These are phyloP conservation scores for Coemansia sp. DNA, from an alignment of 192 early-diverging fungal genomes.

Conservation along the genomic window DNA sequence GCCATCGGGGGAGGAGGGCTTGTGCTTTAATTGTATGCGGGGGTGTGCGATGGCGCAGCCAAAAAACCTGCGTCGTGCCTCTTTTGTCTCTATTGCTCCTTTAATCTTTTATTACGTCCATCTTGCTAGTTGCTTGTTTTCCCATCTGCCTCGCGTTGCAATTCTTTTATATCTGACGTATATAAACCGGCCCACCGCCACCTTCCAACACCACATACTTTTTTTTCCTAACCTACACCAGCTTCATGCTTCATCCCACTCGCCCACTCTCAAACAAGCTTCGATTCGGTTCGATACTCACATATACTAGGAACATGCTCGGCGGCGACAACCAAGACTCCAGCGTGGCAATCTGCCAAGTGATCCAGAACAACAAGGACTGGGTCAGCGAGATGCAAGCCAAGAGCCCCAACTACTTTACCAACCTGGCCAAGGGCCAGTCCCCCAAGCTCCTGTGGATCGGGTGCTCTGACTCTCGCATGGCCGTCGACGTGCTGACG, in stretches of 20 bases:
- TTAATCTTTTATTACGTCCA: neutral
- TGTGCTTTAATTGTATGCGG: neutral
- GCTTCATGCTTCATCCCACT: constrained; percentile 27
- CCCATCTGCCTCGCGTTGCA: neutral
- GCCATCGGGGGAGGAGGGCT: neutral
- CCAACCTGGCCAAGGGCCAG: constrained; percentile 69
- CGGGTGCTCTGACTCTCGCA: constrained; percentile 89
- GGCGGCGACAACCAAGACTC: constrained; percentile 6
- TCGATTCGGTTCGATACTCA: constrained; percentile 26
- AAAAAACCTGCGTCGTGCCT: neutral
- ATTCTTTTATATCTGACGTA: neutral
- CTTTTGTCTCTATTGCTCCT: neutral
- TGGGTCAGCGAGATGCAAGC: constrained; percentile 61
- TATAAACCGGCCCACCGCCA: constrained; percentile 10
- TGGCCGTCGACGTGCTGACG: constrained; percentile 77
- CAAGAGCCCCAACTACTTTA: constrained; percentile 71
- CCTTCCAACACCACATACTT: neutral
- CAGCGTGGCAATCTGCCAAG: constrained; percentile 15
- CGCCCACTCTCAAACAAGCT: constrained; percentile 18
- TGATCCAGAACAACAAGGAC: constrained; percentile 55
- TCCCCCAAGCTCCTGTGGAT: constrained; percentile 87
- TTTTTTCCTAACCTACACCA: constrained; percentile 1
- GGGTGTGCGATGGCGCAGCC: neutral
- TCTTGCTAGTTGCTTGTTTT: neutral
- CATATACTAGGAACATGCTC: constrained; percentile 30